phyloP scores from a whole-genome alignment of 2,329 filamentous ascomycete species.

The Cordyceps cicadae region DNA sequence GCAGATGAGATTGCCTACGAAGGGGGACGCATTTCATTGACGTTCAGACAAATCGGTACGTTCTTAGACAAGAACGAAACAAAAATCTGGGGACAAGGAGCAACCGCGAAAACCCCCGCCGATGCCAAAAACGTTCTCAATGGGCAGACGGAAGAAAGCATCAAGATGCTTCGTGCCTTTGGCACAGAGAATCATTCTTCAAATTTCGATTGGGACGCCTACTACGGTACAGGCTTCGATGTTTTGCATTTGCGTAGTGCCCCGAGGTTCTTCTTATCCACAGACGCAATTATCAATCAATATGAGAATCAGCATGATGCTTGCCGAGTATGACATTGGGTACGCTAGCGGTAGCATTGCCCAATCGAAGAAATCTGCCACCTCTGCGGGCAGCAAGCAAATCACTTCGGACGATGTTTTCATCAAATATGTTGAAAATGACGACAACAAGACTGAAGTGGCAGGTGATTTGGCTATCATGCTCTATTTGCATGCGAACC shows the following conservation, averaged over 20 bases:
- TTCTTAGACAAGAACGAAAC: constrained; percentile 59
- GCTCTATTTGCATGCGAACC: constrained; percentile 51
- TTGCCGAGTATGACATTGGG: constrained; percentile 38
- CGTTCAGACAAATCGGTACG: constrained; percentile 83
- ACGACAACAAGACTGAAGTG: constrained; percentile 36
- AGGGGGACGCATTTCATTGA: constrained; percentile 80
- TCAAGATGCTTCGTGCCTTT: constrained; percentile 69
- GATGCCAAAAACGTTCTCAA: constrained; percentile 59
- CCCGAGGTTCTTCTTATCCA: constrained; percentile 42
- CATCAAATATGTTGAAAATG: constrained; percentile 49
- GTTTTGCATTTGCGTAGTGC: constrained; percentile 59
- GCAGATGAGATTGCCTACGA: constrained; percentile 61
- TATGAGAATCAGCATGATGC: constrained; percentile 40
- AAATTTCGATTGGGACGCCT: constrained; percentile 63
- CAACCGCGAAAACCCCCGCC: constrained; percentile 55
- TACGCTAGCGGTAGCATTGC: constrained; percentile 39
- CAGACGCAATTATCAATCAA: constrained; percentile 41
- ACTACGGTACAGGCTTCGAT: constrained; percentile 78
- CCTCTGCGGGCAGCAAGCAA: not conserved
- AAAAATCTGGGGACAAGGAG: constrained; percentile 88
- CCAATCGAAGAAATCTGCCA: constrained; percentile 14
- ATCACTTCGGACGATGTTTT: constrained; percentile 18
- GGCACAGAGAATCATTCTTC: constrained; percentile 71
- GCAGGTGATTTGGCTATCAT: constrained; percentile 46
- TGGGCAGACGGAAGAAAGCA: constrained; percentile 56